A percentile compares a stretch with the other conserved stretches of the same genome.
Conservation (phyloP, 2,329 filamentous ascomycete species). For the Penicillium capsulatum region DNA sequence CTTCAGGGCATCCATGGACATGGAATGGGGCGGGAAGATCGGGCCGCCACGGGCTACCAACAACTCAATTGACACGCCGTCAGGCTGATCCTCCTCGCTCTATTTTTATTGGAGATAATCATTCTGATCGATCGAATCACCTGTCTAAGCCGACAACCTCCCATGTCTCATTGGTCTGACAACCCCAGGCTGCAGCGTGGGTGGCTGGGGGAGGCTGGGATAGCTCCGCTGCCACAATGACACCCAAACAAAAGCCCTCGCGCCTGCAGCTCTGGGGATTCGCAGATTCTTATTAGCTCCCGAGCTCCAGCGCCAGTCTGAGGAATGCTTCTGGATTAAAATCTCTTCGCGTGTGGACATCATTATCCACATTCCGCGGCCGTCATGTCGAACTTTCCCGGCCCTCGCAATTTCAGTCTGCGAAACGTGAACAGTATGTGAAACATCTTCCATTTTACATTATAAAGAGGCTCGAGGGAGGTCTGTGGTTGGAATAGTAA, state of each 20-base stretch:
- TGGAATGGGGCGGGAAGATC: constrained; percentile 3
- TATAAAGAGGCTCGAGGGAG: not conserved
- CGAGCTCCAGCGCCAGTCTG: constrained; percentile 8
- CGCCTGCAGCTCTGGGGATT: constrained; percentile 9
- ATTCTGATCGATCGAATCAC: constrained; percentile 7
- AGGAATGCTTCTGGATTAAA: constrained; percentile 23
- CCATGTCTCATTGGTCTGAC: constrained; percentile 20
- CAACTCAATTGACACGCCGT: constrained; percentile 10
- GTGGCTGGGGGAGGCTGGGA: constrained; percentile 28
- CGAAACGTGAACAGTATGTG: constrained; percentile 24
- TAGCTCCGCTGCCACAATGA: constrained; percentile 13
- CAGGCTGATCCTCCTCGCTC: constrained; percentile 5
- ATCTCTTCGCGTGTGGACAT: constrained; percentile 14
- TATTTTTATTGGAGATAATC: constrained; percentile 4
- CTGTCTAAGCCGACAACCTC: constrained; percentile 14
- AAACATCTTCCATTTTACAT: constrained; percentile 2
- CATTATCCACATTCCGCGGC: constrained; percentile 15
- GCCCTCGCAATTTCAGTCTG: constrained; percentile 21
- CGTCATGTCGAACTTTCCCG: constrained; percentile 17
- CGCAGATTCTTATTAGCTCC: constrained; percentile 10
- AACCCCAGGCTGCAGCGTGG: constrained; percentile 6
- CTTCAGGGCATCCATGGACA: constrained; percentile 6
- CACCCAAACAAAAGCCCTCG: constrained; percentile 22
- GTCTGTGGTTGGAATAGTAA: not conserved
- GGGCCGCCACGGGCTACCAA: constrained; percentile 13